Percentiles rank a stretch among this genome's conserved stretches.
Evolutionary conservation across 495 filamentous ascomycete genomes (phyloP).

Genomic region (Penicillium alfredii): DNA sequence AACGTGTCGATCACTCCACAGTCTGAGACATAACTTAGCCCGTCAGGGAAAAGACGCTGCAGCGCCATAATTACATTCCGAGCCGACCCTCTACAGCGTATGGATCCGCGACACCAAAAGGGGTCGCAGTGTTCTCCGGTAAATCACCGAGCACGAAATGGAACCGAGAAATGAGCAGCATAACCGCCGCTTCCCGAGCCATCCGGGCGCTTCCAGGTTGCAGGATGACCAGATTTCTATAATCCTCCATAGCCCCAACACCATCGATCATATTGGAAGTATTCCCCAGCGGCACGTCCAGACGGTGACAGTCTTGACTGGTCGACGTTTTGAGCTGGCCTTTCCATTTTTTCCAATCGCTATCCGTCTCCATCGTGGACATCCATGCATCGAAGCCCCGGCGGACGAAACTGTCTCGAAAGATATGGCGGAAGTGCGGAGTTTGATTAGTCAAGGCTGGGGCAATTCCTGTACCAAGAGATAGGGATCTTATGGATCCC

Average conservation of each 20-base stretch:
- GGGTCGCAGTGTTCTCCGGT: constrained; percentile 5
- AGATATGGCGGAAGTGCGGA: constrained; percentile 16
- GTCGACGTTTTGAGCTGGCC: constrained; percentile 4
- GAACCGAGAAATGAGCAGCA: constrained; percentile 17
- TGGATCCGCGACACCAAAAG: constrained; percentile 14
- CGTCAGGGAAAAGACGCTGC: constrained; percentile 8
- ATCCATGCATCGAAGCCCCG: constrained; percentile 19
- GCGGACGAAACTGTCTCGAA: constrained; percentile 20
- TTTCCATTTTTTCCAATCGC: constrained; percentile 13
- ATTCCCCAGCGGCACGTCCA: constrained; percentile 13
- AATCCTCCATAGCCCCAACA: constrained; percentile 15
- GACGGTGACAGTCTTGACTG: constrained; percentile 5
- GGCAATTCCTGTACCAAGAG: constrained; percentile 13
- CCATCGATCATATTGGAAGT: constrained; percentile 12
- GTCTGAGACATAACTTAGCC: constrained; percentile 12
- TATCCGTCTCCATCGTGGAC: constrained; percentile 16
- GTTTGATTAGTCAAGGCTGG: constrained; percentile 1
- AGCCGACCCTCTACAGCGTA: constrained; percentile 16
- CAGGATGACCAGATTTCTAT: constrained; percentile 16
- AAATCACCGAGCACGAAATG: constrained; percentile 9
- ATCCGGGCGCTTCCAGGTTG: constrained; percentile 12
- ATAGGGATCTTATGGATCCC: constrained; percentile 11
- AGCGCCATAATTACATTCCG: constrained; percentile 11
- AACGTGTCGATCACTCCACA: constrained; percentile 8
- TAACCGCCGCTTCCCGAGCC: constrained; percentile 12